Percentiles rank a stretch among this genome's conserved stretches.
Conservation (phyloP, 208 protist species). For the Novymonas esmeraldas region DNA sequence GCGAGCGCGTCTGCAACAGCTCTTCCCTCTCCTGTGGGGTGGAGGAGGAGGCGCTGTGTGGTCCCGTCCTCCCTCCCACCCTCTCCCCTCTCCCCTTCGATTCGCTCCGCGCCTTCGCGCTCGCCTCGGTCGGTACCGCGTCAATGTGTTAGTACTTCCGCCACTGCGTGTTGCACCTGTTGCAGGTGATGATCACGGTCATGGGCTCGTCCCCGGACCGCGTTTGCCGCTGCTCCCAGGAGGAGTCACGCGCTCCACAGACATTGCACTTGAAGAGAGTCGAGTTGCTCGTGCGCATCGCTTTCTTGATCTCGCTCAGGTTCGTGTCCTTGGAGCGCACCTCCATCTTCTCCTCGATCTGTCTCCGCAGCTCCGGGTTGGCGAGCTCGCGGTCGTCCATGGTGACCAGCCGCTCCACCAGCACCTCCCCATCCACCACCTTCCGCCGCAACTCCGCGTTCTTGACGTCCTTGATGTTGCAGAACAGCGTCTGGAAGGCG, state of each 20-base stretch:
- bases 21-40: no score
- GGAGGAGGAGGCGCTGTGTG: no score
- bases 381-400: conserved; percentile 78
- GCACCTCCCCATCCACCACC: conserved; percentile 63
- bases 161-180: conserved; percentile 87
- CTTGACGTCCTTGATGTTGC: conserved; percentile 69
- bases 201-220: conserved; percentile 98
- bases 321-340: conserved; percentile 81
- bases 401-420: conserved; percentile 71
- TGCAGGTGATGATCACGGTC: conserved; percentile 97
- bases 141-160: conserved; percentile 40
- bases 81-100: no score
- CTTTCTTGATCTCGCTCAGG: conserved; percentile 77
- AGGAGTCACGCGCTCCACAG: conserved; percentile 87
- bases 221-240: conserved; percentile 96
- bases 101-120: no score
- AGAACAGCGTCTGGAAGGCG: conserved; percentile 67
- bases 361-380: conserved; percentile 72
- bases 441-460: conserved; percentile 62
- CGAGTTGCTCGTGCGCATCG: conserved; percentile 59
- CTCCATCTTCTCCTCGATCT: conserved; percentile 69
- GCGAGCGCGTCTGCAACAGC: no score
- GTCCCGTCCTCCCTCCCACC: no score
- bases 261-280: conserved; percentile 85
- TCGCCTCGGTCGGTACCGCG: no score